Base-by-base conservation (phyloP, 495 filamentous ascomycete species). In the Delitschia confertaspora region DNA sequence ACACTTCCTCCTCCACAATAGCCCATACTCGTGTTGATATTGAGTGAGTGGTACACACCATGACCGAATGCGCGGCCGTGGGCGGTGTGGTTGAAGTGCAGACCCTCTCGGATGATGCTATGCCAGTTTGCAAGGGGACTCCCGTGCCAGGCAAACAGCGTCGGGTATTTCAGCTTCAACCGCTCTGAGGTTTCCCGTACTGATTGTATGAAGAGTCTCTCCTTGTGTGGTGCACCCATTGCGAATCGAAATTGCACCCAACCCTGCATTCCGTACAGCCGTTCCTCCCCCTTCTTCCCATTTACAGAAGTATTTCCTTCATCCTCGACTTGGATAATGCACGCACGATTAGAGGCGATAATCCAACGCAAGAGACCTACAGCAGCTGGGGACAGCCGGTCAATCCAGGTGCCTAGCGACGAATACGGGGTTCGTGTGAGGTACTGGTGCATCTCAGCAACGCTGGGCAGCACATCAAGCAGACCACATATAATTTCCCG, bases 181-280 rank as follows among this genome's bases (percentile, higher is more conserved):
- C 61, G 57, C 9, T 55, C 39, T 0, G 68, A 60, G 2, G 72
- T 61, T 3, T 69, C 58, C 17, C 71, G 65, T 0, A 94, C 70
- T 4, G 78, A 74, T 18, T 74, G 58, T 3, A 80, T 62, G 58
- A 96, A 95, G n/a, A 76, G 72, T 27, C 81, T 69, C 55, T 96
- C 89, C 57, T 89, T 94, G 58, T 94, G 88, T 1, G 85, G 85
- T 1, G 87, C 80, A 10, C 89, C 89, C 69, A 93, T 88, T 1
- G 82, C 79, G 45, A 95, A 83, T 26, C 84, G 72, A 55, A 95
- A 96, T 58, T 95, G 85, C 18, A 83, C 60, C 70, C 78, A 93
- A 1, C 69, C 71, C 0, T 65, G 51, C 68, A 93, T 79, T 0
- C 79, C 82, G 6, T 60, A 64, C 9, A 93, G 71, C 11, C 73